A percentile compares a stretch with the other conserved stretches of the same genome.
These are phyloP conservation scores for Colletotrichum simmondsii DNA, from an alignment of 2,329 filamentous ascomycete species.

Conservation along the genomic window DNA sequence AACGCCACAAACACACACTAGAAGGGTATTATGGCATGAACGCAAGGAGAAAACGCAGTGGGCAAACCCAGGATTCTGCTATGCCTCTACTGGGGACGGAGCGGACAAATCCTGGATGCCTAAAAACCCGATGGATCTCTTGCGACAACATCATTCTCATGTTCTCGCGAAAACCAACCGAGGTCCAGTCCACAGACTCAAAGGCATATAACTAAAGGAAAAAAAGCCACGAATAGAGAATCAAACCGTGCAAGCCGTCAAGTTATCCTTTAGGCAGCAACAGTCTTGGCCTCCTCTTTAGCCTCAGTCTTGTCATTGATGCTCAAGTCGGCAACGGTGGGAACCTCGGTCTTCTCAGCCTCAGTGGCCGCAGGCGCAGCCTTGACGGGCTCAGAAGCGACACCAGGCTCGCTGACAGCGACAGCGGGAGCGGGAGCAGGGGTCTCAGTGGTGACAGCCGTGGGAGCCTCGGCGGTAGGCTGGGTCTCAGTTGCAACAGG, in stretches of 20 bases:
- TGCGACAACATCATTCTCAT: neutral
- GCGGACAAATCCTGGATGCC: neutral
- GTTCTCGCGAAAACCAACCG: neutral
- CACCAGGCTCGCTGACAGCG: conserved; percentile 1
- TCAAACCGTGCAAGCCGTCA: neutral
- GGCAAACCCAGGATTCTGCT: neutral
- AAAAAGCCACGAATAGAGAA: neutral
- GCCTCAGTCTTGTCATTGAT: conserved; percentile 23
- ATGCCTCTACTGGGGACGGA: neutral
- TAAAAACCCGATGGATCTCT: neutral
- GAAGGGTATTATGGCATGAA: conserved; percentile 35
- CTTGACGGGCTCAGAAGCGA: conserved; percentile 11
- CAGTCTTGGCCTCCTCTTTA: conserved; percentile 21
- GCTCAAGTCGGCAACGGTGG: conserved; percentile 22
- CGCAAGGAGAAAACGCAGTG: conserved; percentile 13
- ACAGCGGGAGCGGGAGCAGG: neutral
- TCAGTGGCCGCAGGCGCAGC: neutral
- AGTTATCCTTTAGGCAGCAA: neutral
- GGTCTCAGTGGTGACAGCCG: conserved; percentile 36
- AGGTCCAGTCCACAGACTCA: neutral
- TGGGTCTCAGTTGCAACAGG: conserved; percentile 4
- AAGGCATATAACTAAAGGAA: conserved; percentile 3
- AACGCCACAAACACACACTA: conserved; percentile 29
- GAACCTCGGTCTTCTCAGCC: conserved; percentile 32
- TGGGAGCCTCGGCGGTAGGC: conserved; percentile 22